A percentile compares a stretch with the other conserved stretches of the same genome.
phyloP scores from a whole-genome alignment of 2,329 filamentous ascomycete genomes.

The Aspergillus fumigatiaffinis region DNA sequence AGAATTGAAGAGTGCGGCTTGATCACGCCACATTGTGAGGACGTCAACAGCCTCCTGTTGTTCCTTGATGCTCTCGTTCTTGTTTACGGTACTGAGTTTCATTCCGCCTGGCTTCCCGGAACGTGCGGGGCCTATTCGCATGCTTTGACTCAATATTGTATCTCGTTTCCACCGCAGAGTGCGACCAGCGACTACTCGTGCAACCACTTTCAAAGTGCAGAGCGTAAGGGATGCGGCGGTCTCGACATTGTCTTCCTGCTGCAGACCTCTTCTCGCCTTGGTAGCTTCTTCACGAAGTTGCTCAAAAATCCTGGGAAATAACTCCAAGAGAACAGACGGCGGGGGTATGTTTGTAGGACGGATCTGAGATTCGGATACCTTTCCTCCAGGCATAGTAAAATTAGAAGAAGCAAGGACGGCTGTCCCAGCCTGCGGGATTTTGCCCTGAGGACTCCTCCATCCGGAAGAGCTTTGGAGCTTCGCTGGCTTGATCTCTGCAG shows the following conservation, averaged over 20 bases:
- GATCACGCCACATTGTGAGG: constrained; percentile 67
- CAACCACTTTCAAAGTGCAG: constrained; percentile 53
- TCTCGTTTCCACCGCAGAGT: constrained; percentile 90
- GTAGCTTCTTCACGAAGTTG: constrained; percentile 63
- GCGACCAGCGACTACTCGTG: constrained; percentile 78
- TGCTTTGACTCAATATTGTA: constrained; percentile 75
- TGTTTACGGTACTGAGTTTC: constrained; percentile 86
- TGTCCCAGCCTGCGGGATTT: not conserved
- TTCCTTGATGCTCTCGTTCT: constrained; percentile 74
- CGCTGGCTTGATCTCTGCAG: constrained; percentile 6
- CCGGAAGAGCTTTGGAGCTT: constrained; percentile 6
- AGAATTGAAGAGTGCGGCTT: constrained; percentile 70
- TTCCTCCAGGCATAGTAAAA: constrained; percentile 6
- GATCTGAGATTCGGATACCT: constrained; percentile 18
- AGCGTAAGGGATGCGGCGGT: constrained; percentile 23
- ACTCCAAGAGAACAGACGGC: constrained; percentile 73
- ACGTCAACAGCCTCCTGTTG: constrained; percentile 80
- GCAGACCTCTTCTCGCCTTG: constrained; percentile 59
- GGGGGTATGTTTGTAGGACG: constrained; percentile 87
- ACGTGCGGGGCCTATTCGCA: constrained; percentile 75
- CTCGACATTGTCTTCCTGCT: constrained; percentile 30
- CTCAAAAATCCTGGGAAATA: constrained; percentile 69
- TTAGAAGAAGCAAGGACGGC: not conserved
- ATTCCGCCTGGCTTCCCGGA: constrained; percentile 72
- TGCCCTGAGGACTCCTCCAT: constrained; percentile 1